These are phyloP conservation scores for Apiotrichum montevideense DNA, from an alignment of 1,284 basidiomycete genomes.

Conservation along the genomic window DNA sequence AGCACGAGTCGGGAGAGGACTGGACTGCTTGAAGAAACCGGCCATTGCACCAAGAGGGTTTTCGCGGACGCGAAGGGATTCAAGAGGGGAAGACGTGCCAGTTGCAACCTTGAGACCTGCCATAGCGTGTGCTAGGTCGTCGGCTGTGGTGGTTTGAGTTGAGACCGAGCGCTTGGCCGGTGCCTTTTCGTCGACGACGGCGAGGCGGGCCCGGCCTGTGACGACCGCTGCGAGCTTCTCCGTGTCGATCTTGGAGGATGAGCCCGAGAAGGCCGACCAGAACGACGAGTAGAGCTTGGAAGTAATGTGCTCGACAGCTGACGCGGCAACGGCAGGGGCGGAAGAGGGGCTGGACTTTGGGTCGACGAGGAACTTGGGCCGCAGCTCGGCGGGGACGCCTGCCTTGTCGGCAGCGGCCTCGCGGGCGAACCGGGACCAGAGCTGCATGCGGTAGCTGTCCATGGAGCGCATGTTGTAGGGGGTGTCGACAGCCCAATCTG, in stretches of 20 bases:
- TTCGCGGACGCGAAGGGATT: conserved; percentile 20
- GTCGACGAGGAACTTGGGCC: conserved; percentile 46
- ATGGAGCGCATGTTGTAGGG: conserved; percentile 74
- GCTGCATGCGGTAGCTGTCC: conserved; percentile 77
- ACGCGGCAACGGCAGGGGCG: conserved; percentile 23
- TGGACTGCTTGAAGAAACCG: conserved; percentile 21
- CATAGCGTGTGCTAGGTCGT: conserved; percentile 27
- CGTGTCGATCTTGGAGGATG: conserved; percentile 31
- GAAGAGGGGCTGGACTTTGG: conserved; percentile 10
- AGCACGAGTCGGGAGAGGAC: conserved; percentile 1
- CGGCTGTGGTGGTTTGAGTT: conserved; percentile 8
- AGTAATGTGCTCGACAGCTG: conserved; percentile 43
- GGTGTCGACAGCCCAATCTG: conserved; percentile 58
- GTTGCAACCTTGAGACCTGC: conserved; percentile 30
- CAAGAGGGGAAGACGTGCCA: conserved; percentile 14
- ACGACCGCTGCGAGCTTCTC: conserved; percentile 49
- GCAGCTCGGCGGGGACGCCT: conserved; percentile 30
- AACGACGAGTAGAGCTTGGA: conserved; percentile 45
- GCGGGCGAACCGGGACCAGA: conserved; percentile 73
- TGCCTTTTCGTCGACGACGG: conserved; percentile 31
- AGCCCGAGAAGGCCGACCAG: conserved; percentile 45
- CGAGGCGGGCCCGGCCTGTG: conserved; percentile 42
- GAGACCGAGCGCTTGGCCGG: conserved; percentile 2
- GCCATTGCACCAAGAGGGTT: conserved; percentile 25
- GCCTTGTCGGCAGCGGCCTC: conserved; percentile 44